These are phyloP conservation scores for Carpinus fangiana DNA, from an alignment of 306 rosid species.

Conservation along the genomic window DNA sequence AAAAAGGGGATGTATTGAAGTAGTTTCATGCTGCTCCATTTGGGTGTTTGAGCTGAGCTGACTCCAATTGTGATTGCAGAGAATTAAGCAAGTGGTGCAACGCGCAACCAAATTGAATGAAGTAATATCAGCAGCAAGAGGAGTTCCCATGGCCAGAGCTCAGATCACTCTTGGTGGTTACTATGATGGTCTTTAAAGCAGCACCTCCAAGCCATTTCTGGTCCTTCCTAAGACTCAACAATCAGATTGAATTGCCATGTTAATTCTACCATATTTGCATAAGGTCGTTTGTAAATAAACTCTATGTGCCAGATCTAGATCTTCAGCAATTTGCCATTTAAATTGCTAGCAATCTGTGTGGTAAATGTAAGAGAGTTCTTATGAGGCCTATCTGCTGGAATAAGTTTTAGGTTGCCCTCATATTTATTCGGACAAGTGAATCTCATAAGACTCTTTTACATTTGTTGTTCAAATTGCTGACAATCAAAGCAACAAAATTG, in stretches of 20 bases:
- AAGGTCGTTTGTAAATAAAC: background rate
- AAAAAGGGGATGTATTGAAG: background rate
- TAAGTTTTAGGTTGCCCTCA: too few species aligned
- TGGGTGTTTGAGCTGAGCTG: slow-evolving; percentile 23
- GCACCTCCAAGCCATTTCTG: background rate
- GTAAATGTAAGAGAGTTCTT: too few species aligned
- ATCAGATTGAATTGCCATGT: background rate
- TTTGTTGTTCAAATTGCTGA: too few species aligned
- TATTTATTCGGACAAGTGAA: too few species aligned
- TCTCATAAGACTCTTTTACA: too few species aligned
- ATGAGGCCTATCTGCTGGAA: too few species aligned
- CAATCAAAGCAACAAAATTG: too few species aligned
- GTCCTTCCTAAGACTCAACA: background rate
- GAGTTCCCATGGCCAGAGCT: slow-evolving; percentile 59
- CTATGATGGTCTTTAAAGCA: slow-evolving; percentile 44
- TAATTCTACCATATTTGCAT: background rate
- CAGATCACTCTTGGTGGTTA: slow-evolving; percentile 67
- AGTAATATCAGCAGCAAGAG: slow-evolving; percentile 59
- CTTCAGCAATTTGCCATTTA: too few species aligned
- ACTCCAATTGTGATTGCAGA: slow-evolving; percentile 43
- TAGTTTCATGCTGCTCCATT: background rate
- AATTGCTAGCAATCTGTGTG: too few species aligned
- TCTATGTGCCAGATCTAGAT: background rate
- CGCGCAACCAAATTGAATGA: slow-evolving; percentile 66
- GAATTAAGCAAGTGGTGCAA: slow-evolving; percentile 53